phyloP scores from a whole-genome alignment of 345 rosid species.

The Rhodamnia argentea region DNA sequence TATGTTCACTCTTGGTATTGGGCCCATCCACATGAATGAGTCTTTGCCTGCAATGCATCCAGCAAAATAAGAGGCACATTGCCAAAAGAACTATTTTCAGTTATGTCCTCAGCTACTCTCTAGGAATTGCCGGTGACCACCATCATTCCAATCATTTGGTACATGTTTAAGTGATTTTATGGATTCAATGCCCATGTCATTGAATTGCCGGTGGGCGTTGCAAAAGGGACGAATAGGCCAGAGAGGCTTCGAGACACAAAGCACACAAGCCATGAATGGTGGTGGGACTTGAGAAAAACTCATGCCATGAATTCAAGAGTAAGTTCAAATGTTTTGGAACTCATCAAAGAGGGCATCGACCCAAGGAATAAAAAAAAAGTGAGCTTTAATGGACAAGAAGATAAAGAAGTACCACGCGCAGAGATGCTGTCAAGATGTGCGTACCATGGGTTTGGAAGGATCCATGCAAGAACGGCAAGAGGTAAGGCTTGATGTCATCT shows the following conservation, averaged over 20 bases:
- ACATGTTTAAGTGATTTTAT: not conserved
- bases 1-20: constrained; percentile 28
- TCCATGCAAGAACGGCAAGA: too few relatives aligned
- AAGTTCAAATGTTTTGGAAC: not conserved
- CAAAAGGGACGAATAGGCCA: too few relatives aligned
- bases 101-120: not conserved
- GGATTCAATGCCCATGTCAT: not conserved
- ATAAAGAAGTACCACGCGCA: too few relatives aligned
- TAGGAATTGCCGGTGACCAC: not conserved
- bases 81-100: too few relatives aligned
- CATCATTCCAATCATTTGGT: not conserved
- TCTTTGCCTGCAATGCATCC: constrained; percentile 21
- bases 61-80: not conserved
- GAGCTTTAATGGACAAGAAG: too few relatives aligned
- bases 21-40: constrained; percentile 42
- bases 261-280: not conserved
- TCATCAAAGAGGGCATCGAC: not conserved
- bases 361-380: too few relatives aligned
- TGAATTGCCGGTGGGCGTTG: not conserved
- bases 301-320: not conserved
- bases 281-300: not conserved
- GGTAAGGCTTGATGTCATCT: too few relatives aligned
- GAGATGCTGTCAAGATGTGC: too few relatives aligned
- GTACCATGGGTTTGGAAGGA: too few relatives aligned
- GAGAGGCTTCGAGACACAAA: not conserved